Base-by-base conservation (phyloP, 768 basidiomycete species). In the Tulasnella sp. region DNA sequence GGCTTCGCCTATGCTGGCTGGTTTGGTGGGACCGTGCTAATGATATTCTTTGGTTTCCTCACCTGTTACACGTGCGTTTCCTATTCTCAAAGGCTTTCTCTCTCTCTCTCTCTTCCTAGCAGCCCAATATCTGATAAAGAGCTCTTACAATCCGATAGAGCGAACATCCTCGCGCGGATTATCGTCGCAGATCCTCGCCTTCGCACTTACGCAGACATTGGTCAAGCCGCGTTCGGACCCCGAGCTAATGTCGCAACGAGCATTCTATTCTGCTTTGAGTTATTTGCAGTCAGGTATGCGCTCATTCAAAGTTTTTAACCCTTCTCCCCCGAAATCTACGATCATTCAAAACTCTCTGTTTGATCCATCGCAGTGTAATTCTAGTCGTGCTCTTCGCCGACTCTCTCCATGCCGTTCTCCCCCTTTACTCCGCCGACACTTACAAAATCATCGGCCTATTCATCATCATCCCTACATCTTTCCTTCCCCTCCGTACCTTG, bases 1-100 rank as follows among this genome's bases (percentile, higher is more conserved):
- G 93, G 93, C 0, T 94, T 96, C 66, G 82, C 92, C 0, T 90
- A 89, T 65, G 80, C 90, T 1, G 94, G 93, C 2, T 97, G 93
- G 93, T 71, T 84, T 17, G 73, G 77, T 38, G 93, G 94, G 0
- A 84, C 83, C 0, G 5, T 78, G 24, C 73, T 97, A 15, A 80
- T 94, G 59, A 67, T 88, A 10, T 78, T 80, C 53, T 92, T 91
- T 65, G 90, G 85, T 0, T 76, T 78, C 60, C 70, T 93, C 17
- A 85, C 91, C 7, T 94, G 90, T 67, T 89, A 96, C 70, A 92
- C 90, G 90, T 92, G 66, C 59, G 86, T 78, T 7, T 27, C 43
- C 22, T 61, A 21, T 24, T 24, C 25, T 22, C 5, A n/a, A 3
- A 21, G 10, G 1, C 10, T 11, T 38, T n/a, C 24, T 41, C 41